Conservation (phyloP, 768 basidiomycete genomes). For the Phylloporus sp. region DNA sequence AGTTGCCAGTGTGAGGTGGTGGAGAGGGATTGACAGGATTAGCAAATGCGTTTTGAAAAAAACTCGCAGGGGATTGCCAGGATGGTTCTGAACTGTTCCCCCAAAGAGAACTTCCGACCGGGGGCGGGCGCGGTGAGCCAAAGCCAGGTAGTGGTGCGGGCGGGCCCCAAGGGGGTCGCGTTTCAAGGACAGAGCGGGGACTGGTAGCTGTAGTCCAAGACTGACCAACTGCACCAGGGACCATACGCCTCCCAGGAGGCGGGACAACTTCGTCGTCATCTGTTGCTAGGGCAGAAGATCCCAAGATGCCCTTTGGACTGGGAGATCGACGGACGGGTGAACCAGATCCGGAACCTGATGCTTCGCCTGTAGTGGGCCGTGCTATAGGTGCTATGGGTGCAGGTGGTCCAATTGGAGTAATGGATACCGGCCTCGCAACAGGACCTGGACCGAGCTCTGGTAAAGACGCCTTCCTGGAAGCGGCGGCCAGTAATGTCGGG, state of each 20-base stretch:
- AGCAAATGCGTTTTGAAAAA: constrained; percentile 47
- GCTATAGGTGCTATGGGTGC: constrained; percentile 73
- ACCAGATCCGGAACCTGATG: constrained; percentile 53
- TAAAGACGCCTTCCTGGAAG: constrained; percentile 45
- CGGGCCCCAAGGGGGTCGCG: constrained; percentile 46
- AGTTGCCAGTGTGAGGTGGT: constrained; percentile 37
- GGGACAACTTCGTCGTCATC: constrained; percentile 79
- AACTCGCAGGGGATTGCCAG: constrained; percentile 49
- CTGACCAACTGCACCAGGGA: constrained; percentile 40
- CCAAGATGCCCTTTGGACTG: constrained; percentile 63
- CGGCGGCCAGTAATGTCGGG: constrained; percentile 42
- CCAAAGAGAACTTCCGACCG: constrained; percentile 39
- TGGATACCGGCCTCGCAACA: constrained; percentile 45
- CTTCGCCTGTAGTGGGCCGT: constrained; percentile 35
- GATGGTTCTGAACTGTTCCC: constrained; percentile 39
- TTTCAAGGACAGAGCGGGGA: constrained; percentile 41
- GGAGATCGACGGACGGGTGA: constrained; percentile 52
- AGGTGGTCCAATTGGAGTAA: constrained; percentile 35
- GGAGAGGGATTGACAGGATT: constrained; percentile 48
- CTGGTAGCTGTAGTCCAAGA: constrained; percentile 46
- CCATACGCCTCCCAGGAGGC: constrained; percentile 42
- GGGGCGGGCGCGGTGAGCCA: constrained; percentile 32
- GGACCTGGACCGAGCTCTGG: constrained; percentile 51
- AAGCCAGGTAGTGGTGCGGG: constrained; percentile 35
- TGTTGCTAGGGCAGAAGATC: constrained; percentile 72